phyloP scores from a whole-genome alignment of 129 eudicot genomes.

The Apium graveolens region DNA sequence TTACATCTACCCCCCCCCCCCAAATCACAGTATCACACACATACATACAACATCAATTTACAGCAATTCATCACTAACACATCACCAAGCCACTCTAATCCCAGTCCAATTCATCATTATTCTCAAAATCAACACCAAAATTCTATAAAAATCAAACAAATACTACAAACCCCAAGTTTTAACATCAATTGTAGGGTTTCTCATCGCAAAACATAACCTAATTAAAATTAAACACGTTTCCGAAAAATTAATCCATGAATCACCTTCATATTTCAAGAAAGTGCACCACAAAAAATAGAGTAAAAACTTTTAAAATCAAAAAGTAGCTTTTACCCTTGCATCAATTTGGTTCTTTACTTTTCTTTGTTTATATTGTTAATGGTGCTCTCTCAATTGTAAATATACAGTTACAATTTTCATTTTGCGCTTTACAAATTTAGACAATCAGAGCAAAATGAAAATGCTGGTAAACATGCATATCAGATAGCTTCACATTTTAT shows the following conservation, averaged over 20 bases:
- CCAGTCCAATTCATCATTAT: constrained; percentile 15
- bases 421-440: background rate
- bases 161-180: constrained; percentile 11
- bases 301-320: too few relatives aligned
- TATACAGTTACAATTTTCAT: background rate
- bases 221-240: constrained; percentile 5
- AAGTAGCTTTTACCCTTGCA: background rate
- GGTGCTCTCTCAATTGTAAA: background rate
- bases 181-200: constrained; percentile 23
- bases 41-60: too few relatives aligned
- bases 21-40: background rate
- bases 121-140: constrained; percentile 28
- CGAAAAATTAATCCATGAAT: constrained; percentile 30
- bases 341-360: background rate
- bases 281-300: too few relatives aligned
- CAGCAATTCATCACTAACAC: constrained; percentile 4
- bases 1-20: too few relatives aligned
- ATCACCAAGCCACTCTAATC: constrained; percentile 4
- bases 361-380: too few relatives aligned
- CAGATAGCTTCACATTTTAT: background rate
- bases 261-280: constrained; percentile 27
- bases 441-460: too few relatives aligned
- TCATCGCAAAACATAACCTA: constrained; percentile 16
- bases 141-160: constrained; percentile 32
- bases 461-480: background rate